Base-by-base conservation (phyloP, 441 rosid genomes). In the Populus trichocarpa region DNA sequence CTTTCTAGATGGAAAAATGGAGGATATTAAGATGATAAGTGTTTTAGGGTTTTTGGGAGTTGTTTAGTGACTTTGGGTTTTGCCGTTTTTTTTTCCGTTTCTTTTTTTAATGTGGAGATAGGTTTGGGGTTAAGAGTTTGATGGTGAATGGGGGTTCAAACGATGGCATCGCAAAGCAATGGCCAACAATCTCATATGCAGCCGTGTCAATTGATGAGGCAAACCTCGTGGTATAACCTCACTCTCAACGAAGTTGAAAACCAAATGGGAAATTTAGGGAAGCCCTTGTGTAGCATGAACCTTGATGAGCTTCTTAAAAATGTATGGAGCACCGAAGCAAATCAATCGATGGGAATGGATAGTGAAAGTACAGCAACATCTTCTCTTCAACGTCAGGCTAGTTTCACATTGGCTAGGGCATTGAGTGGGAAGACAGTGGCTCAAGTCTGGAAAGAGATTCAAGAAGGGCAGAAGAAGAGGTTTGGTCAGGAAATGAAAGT, bases 391-490 rank as follows among this genome's bases (percentile, higher is more conserved):
- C 87, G 77, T 18, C 92, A 92, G 79, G 89, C 88, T 1, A 86
- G 91, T 73, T 80, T 89, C 20, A 83, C 92, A 28, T 72, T 90
- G 63, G 81, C 89, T 22, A 76, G 90, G 66, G 85, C 87, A 38
- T 73, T 90, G 70, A 89, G 93, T 74, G 89, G 87, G 81, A 90
- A 86, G 89, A 90, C 97, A n/a, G 94, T 90, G 33, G 93, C 89
- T 79, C 92, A 92, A 83, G 92, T 92, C 22, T 92, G 94, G 94
- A 87, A 85, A 81, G 92, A 89, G 81, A 90, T 92, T 81, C 91
- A 85, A 71, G 86, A 81, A 67, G 79, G 80, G 76, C 87, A 88
- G 81, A 83, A 66, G 80, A 79, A 77, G 74, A 88, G 83, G 70
- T 73, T 70, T 6, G 74, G 84, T 26, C 78, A 74, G 14, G 88